Percentiles rank a stretch among this genome's conserved stretches.
Evolutionary conservation across 2,329 filamentous ascomycete genomes (phyloP).

Genomic region (Hymenoscyphus albidus): DNA sequence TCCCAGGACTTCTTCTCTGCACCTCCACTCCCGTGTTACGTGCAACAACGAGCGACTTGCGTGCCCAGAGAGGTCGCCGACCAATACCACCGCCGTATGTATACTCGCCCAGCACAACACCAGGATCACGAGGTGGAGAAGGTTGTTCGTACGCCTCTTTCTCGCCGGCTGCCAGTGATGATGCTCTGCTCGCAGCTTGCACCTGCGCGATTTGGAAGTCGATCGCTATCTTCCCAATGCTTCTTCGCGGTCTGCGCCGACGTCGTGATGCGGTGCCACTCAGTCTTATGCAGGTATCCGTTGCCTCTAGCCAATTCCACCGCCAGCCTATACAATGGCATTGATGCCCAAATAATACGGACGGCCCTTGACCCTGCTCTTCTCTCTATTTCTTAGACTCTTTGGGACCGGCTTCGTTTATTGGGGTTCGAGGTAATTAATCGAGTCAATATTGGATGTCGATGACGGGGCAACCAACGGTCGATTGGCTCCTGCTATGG

Average conservation of each 20-base stretch:
- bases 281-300: slow-evolving; percentile 30
- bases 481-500: background rate
- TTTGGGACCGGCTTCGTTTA: background rate
- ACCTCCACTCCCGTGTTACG: slow-evolving; percentile 8
- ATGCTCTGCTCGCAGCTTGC: slow-evolving; percentile 7
- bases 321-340: slow-evolving; percentile 23
- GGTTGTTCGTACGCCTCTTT: slow-evolving; percentile 13
- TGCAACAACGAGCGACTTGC: background rate
- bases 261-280: slow-evolving; percentile 26
- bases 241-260: slow-evolving; percentile 7
- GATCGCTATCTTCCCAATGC: slow-evolving; percentile 15
- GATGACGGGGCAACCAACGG: slow-evolving; percentile 3
- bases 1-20: slow-evolving; percentile 19
- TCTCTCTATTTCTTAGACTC: slow-evolving; percentile 5
- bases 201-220: slow-evolving; percentile 19
- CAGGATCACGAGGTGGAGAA: slow-evolving; percentile 20
- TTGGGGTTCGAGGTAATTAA: slow-evolving; percentile 1
- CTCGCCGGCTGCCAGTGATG: slow-evolving; percentile 5
- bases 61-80: slow-evolving; percentile 20
- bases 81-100: slow-evolving; percentile 21
- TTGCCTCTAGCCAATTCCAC: slow-evolving; percentile 22
- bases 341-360: slow-evolving; percentile 31
- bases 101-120: slow-evolving; percentile 15
- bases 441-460: slow-evolving; percentile 3
- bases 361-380: slow-evolving; percentile 13